Evolutionary conservation across 2,329 filamentous ascomycete genomes (phyloP).

Genomic region (Fusarium burgessii): DNA sequence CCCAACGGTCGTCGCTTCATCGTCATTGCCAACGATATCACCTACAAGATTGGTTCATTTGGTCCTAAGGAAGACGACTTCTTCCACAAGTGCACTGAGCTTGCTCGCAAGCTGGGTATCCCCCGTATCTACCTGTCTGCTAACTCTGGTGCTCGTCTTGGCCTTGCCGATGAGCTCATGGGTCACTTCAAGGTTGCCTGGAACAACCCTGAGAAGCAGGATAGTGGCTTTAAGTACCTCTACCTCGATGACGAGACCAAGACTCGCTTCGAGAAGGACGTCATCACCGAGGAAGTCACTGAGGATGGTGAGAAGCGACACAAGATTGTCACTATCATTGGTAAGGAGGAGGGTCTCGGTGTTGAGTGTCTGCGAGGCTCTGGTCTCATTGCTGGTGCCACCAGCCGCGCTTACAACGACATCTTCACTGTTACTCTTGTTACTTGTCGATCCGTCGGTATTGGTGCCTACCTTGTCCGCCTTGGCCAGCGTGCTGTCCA

Average conservation of each 20-base stretch:
- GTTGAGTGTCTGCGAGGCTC: conserved; percentile 97
- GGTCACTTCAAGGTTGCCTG: conserved; percentile 97
- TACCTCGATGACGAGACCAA: conserved; percentile 91
- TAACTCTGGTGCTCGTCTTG: conserved; percentile 97
- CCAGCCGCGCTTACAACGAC: conserved; percentile 96
- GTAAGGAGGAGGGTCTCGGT: conserved; percentile 94
- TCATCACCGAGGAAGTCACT: conserved; percentile 83
- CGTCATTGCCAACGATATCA: conserved; percentile 99
- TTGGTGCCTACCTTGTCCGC: conserved; percentile 98
- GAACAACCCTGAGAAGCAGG: conserved; percentile 85
- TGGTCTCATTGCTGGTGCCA: conserved; percentile 97
- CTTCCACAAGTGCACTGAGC: conserved; percentile 99
- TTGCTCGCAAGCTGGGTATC: conserved; percentile 93
- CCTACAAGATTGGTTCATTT: conserved; percentile 98
- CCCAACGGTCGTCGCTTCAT: conserved; percentile 92
- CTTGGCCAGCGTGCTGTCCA: conserved; percentile 98
- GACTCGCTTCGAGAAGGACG: conserved; percentile 81
- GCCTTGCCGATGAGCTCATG: conserved; percentile 96
- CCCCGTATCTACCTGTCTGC: conserved; percentile 98
- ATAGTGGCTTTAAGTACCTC: conserved; percentile 95
- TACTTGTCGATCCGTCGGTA: conserved; percentile 98
- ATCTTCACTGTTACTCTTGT: conserved; percentile 99
- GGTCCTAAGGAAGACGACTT: conserved; percentile 96
- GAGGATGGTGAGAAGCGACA: conserved; percentile 91
- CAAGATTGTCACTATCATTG: conserved; percentile 94